phyloP scores from a whole-genome alignment of 163 green algal genomes.

The Prototheca wickerhamii region DNA sequence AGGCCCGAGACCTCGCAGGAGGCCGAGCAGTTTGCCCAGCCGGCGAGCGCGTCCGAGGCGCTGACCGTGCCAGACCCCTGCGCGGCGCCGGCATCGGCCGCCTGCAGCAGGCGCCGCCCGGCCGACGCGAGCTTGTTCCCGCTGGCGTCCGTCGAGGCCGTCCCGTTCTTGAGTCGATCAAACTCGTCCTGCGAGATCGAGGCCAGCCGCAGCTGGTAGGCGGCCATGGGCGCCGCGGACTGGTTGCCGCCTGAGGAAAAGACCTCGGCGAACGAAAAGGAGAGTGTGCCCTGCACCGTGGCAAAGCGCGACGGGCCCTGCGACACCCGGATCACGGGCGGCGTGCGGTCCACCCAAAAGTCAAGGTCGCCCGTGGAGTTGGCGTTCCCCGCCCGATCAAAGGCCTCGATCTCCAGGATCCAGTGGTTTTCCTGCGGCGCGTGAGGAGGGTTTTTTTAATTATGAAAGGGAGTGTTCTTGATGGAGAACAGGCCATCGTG shows the following conservation, averaged over 20 bases:
- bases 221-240: neutral
- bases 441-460: no score
- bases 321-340: conserved; percentile 1
- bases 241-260: neutral
- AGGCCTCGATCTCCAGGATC: no score
- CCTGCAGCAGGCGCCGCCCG: conserved; percentile 1
- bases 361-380: neutral
- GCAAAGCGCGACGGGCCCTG: neutral
- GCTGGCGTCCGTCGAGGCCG: neutral
- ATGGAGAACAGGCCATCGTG: no score
- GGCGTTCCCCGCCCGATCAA: no score
- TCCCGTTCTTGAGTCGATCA: neutral
- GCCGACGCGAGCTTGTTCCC: neutral
- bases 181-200: neutral
- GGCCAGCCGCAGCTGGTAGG: neutral
- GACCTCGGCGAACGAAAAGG: neutral
- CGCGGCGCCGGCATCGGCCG: no score
- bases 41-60: neutral
- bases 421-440: no score
- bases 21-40: conserved; percentile 16
- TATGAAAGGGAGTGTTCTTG: no score
- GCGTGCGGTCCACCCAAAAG: no score
- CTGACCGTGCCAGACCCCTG: neutral
- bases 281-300: neutral
- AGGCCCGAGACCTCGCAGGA: conserved; percentile 29